Evolutionary conservation across 306 rosid species (phyloP).

Genomic region (Castanospermum australe): DNA sequence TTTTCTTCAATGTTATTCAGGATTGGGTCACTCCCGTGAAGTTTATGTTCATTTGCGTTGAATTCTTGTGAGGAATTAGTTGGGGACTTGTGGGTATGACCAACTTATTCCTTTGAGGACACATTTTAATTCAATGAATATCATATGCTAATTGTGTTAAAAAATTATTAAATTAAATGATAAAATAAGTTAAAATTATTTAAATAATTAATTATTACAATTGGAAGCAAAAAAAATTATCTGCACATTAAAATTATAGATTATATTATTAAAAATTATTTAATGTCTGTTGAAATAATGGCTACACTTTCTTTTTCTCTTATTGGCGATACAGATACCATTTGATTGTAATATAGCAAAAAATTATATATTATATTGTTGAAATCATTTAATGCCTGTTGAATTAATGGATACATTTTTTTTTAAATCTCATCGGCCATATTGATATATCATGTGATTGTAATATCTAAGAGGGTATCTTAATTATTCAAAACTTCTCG

Average conservation of each 20-base stretch:
- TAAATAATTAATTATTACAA: no score
- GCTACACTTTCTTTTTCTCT: no score
- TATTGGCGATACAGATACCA: no score
- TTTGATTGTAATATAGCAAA: no score
- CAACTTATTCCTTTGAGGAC: neutral
- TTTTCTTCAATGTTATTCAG: neutral
- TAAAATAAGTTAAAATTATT: no score
- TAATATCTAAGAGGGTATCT: neutral
- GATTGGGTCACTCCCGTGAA: neutral
- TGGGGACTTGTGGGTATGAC: neutral
- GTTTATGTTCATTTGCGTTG: neutral
- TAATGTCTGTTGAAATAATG: no score
- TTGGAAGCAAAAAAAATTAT: no score
- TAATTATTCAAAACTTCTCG: neutral
- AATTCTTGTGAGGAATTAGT: neutral
- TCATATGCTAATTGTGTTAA: neutral
- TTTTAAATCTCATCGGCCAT: no score
- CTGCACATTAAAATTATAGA: no score
- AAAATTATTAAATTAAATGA: no score
- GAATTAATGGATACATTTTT: neutral
- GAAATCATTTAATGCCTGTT: neutral
- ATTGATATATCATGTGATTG: neutral
- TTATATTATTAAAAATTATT: no score
- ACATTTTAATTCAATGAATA: neutral
- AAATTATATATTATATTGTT: no score